Evolutionary conservation across 345 rosid species (phyloP), one percentile per base, ranked within the genome.

Genomic region (Erucastrum elatum): DNA sequence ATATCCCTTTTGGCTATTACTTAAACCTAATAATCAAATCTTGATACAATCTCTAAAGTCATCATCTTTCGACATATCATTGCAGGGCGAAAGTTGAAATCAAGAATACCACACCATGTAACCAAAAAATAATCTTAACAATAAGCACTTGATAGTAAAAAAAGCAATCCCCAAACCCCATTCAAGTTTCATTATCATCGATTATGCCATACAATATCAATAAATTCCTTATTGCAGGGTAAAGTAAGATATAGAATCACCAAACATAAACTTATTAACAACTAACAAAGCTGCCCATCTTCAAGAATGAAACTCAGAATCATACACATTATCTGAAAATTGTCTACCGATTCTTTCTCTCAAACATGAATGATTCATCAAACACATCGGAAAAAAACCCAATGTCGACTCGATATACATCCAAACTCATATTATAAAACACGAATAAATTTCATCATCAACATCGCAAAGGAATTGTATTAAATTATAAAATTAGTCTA

Each of bases 191-290:
- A 66, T 11, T 17, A 51, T 74, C 64, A 51, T 9, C 49, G 34
- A 12, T 3, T 34, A 33, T 51, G 30, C 70, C 26, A 65, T 64
- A 64, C 64, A 64, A 59, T 58, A 41, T 39, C 64, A 64, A 59
- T 58, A 41, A 29, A 13, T 13, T 12, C 6, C 64, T 63, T 25
- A 25, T n/a, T 53, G 64, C 29, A 65, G 9, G 1, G 55, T 39
- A 21, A 39, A 15, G 17, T 17, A 3, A 66, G 30, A 65, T 16
- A 37, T 5, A 65, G n/a, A 67, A 58, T 41, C 34, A 66, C 30
- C 44, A 66, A 63, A 56, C 26, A 27, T 3, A 49, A 26, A 72
- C 49, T 11, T 41, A 11, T 41, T 39, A 39, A 39, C 46, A 39
- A 56, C 29, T 2, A 9, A 27, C 17, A 2, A 66, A 25, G 17